A percentile compares a stretch with the other conserved stretches of the same genome.
phyloP scores from a whole-genome alignment of 768 basidiomycete species.

The Pleurotus pulmonarius region DNA sequence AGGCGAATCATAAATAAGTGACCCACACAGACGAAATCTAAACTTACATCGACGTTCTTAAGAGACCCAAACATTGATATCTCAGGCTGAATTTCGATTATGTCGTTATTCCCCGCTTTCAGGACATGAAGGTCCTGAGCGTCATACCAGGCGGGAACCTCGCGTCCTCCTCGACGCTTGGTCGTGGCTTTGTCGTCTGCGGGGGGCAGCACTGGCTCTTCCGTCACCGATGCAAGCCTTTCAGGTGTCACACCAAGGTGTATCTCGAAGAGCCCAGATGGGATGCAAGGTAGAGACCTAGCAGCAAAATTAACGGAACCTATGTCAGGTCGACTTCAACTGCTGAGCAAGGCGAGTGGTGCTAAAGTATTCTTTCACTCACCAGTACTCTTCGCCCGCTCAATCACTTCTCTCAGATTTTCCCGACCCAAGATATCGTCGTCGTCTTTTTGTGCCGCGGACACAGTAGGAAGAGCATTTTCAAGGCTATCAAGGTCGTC shows the following conservation, averaged over 20 bases:
- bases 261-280: constrained; percentile 74
- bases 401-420: constrained; percentile 70
- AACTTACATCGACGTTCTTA: constrained; percentile 72
- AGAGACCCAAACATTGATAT: constrained; percentile 82
- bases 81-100: constrained; percentile 75
- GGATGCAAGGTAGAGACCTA: constrained; percentile 68
- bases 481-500: constrained; percentile 41
- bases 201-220: constrained; percentile 51
- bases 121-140: constrained; percentile 73
- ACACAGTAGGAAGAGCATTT: constrained; percentile 40
- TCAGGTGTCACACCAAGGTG: constrained; percentile 72
- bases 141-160: constrained; percentile 73
- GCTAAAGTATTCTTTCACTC: constrained; percentile 22
- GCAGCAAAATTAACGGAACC: constrained; percentile 75
- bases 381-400: constrained; percentile 77
- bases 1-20: constrained; percentile 6
- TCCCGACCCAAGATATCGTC: constrained; percentile 53
- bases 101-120: constrained; percentile 80
- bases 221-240: constrained; percentile 57
- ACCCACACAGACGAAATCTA: neutral
- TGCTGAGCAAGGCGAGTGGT: constrained; percentile 35
- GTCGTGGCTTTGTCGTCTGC: constrained; percentile 27
- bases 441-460: constrained; percentile 34
- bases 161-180: constrained; percentile 36
- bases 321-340: constrained; percentile 39